Conservation (phyloP, 495 filamentous ascomycete species). For the Neurospora sp. region DNA sequence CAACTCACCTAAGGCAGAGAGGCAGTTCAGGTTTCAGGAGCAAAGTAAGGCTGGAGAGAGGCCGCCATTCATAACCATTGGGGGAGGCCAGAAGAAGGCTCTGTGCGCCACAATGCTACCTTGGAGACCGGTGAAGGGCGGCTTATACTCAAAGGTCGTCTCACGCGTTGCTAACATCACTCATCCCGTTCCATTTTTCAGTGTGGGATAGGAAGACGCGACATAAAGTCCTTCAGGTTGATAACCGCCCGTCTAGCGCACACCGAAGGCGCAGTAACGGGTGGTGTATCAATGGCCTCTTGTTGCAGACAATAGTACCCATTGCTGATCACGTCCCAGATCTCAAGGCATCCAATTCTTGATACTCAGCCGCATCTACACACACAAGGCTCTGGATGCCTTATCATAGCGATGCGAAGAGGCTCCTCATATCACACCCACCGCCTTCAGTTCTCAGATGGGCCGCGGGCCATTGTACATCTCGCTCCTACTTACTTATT, state of each 20-base stretch:
- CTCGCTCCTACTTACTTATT: too few species aligned
- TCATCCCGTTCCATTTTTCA: background rate
- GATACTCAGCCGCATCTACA: background rate
- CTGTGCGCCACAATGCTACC: background rate
- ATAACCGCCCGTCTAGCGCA: background rate
- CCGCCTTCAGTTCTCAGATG: background rate
- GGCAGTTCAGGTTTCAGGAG: background rate
- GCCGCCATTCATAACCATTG: background rate
- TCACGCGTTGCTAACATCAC: background rate
- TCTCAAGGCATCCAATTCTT: background rate
- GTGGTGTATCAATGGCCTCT: background rate
- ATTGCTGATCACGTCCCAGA: background rate
- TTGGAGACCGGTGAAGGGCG: background rate
- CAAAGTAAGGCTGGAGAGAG: background rate
- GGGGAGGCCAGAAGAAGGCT: background rate
- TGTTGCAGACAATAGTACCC: background rate
- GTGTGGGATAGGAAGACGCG: background rate
- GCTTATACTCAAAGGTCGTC: background rate
- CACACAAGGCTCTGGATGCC: background rate
- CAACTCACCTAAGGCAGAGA: background rate
- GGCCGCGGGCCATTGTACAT: too few species aligned
- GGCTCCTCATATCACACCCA: accelerated
- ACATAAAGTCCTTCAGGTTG: background rate
- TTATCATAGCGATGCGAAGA: background rate
- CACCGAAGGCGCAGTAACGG: background rate